Conservation (phyloP, 805 yeast genomes). For the Teunomyces aglyptinius region DNA sequence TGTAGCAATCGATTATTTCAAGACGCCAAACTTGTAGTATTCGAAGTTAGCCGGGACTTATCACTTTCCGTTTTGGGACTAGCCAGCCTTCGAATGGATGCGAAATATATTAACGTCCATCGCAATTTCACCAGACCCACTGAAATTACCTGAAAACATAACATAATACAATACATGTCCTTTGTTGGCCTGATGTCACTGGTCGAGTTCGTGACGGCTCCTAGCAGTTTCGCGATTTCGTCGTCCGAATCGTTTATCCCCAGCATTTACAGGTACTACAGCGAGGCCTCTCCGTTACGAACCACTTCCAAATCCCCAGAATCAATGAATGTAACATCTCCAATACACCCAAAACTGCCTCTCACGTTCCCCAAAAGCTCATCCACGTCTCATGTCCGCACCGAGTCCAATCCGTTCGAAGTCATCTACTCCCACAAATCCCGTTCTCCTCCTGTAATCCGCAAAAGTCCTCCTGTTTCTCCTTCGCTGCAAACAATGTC, state of each 20-base stretch:
- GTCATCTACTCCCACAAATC: slow-evolving; percentile 18
- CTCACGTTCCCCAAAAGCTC: neutral
- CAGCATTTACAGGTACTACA: slow-evolving; percentile 7
- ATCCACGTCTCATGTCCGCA: neutral
- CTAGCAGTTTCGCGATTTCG: slow-evolving; percentile 2
- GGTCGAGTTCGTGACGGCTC: slow-evolving; percentile 14
- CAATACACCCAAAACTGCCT: neutral
- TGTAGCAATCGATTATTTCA: too few species aligned
- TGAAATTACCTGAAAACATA: neutral
- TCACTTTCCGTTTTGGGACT: slow-evolving; percentile 1
- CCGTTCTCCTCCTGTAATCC: neutral
- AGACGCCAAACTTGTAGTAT: neutral
- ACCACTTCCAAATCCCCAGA: neutral
- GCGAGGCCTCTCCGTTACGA: neutral
- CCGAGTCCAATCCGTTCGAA: slow-evolving; percentile 28
- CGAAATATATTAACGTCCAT: neutral
- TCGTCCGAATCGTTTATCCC: slow-evolving; percentile 4
- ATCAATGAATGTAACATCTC: neutral
- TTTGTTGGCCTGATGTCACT: slow-evolving; percentile 9
- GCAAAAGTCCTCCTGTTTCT: neutral
- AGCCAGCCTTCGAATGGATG: slow-evolving; percentile 9
- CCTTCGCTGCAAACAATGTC: too few species aligned
- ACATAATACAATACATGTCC: neutral
- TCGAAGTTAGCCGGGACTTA: neutral
- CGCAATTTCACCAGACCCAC: neutral